phyloP scores from a whole-genome alignment of 2,329 filamentous ascomycete species.

The Thielaviopsis cerberus region DNA sequence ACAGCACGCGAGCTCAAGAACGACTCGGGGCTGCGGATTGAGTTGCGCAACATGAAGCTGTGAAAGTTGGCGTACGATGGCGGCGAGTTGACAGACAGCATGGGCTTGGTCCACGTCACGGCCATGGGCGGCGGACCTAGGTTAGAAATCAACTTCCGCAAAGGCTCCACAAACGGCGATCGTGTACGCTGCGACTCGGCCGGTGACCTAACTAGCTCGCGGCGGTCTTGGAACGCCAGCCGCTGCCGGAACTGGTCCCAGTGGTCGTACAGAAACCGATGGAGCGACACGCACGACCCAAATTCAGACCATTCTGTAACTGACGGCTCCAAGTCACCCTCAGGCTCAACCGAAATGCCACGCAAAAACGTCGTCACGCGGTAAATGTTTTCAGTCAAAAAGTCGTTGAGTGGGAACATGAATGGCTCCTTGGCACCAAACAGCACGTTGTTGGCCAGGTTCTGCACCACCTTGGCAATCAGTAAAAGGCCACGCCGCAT shows the following conservation, averaged over 20 bases:
- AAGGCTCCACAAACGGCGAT: constrained; percentile 39
- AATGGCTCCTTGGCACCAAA: constrained; percentile 56
- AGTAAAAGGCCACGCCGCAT: constrained; percentile 49
- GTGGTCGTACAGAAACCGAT: constrained; percentile 52
- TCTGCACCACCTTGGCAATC: constrained; percentile 54
- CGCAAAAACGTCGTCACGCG: constrained; percentile 46
- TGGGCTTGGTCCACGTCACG: constrained; percentile 50
- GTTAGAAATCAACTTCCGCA: constrained; percentile 44
- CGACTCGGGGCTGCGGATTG: constrained; percentile 45
- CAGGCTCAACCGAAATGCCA: constrained; percentile 43
- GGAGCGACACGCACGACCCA: constrained; percentile 49
- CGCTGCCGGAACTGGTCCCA: constrained; percentile 52
- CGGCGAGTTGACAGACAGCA: constrained; percentile 43
- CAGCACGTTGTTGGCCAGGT: constrained; percentile 52
- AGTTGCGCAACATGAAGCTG: constrained; percentile 54
- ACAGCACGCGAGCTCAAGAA: constrained; percentile 45
- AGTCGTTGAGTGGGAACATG: constrained; percentile 53
- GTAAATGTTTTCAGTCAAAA: constrained; percentile 50
- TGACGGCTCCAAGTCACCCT: constrained; percentile 23
- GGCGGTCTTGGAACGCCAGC: constrained; percentile 39
- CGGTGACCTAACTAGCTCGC: constrained; percentile 36
- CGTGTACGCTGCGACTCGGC: constrained; percentile 32
- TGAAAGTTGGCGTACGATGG: constrained; percentile 50
- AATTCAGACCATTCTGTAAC: constrained; percentile 43
- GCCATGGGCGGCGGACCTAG: constrained; percentile 49